Evolutionary conservation across 352 stramenopile genomes (phyloP).

Genomic region (Thalassiosira livingstoniorum): DNA sequence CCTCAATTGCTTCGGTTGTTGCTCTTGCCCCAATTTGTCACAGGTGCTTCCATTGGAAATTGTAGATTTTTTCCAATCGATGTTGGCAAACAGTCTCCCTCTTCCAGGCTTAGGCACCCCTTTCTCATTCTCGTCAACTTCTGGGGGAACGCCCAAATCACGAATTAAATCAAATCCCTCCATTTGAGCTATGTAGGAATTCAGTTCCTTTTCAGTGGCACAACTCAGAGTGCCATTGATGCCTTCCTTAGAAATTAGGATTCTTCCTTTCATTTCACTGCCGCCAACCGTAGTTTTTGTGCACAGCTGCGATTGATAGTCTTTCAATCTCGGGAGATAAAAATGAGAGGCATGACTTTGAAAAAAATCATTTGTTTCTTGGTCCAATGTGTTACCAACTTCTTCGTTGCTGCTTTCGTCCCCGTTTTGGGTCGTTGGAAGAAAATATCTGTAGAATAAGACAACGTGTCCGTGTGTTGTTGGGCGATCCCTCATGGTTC

Average conservation of each 20-base stretch:
- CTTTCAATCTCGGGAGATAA: constrained; percentile 36
- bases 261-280: constrained; percentile 62
- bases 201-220: constrained; percentile 21
- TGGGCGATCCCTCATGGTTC: background rate
- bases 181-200: constrained; percentile 65
- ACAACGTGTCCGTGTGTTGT: constrained; percentile 43
- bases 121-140: background rate
- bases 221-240: constrained; percentile 83
- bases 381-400: background rate
- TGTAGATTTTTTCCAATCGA: constrained; percentile 81
- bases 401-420: background rate
- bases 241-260: constrained; percentile 72
- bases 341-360: constrained; percentile 20
- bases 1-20: too few species aligned
- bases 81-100: constrained; percentile 62
- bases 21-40: background rate
- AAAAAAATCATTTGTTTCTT: constrained; percentile 27
- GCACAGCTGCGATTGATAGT: constrained; percentile 56
- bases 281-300: background rate
- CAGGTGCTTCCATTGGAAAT: constrained; percentile 11
- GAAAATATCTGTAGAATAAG: constrained; percentile 76
- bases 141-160: constrained; percentile 39
- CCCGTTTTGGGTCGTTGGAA: constrained; percentile 34
- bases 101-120: constrained; percentile 14
- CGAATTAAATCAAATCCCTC: constrained; percentile 63